Conservation (phyloP, 495 filamentous ascomycete species). For the Venustampulla echinocandica region DNA sequence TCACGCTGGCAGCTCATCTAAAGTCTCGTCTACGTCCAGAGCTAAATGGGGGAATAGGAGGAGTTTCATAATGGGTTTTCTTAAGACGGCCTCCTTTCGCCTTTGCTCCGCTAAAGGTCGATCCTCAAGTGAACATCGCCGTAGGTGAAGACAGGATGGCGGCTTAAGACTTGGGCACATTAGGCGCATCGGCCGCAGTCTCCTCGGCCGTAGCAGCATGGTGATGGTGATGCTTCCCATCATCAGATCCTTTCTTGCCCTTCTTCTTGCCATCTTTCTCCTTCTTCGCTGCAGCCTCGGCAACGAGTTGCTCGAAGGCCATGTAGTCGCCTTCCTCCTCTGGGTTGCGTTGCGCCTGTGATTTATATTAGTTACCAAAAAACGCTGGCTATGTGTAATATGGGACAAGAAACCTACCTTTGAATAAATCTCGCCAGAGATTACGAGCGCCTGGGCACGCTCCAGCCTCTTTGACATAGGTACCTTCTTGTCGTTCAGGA, state of each 20-base stretch:
- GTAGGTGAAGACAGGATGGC: too few relatives aligned
- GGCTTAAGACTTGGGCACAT: conserved; percentile 31
- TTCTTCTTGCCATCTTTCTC: conserved; percentile 64
- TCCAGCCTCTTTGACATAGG: conserved; percentile 78
- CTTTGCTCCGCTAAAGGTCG: too few relatives aligned
- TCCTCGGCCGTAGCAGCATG: conserved; percentile 20
- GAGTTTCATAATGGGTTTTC: too few relatives aligned
- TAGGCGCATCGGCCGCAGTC: conserved; percentile 36
- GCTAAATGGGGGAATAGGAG: too few relatives aligned
- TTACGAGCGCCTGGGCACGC: conserved; percentile 77
- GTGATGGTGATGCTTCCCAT: background rate
- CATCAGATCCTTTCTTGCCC: conserved; percentile 29
- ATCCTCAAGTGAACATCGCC: too few relatives aligned
- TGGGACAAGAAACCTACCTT: conserved; percentile 56
- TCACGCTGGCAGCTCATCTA: too few relatives aligned
- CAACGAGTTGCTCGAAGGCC: conserved; percentile 96
- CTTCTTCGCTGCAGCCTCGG: conserved; percentile 92
- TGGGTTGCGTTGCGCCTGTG: conserved; percentile 76
- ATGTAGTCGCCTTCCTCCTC: conserved; percentile 99
- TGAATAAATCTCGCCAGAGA: conserved; percentile 79
- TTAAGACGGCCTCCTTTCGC: too few relatives aligned
- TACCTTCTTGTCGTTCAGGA: conserved; percentile 72
- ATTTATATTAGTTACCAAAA: conserved; percentile 22
- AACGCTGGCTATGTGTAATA: conserved; percentile 3
- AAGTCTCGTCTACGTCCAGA: too few relatives aligned